A percentile compares a stretch with the other conserved stretches of the same genome.
These are phyloP conservation scores for Phyllosticta capitalensis DNA, from an alignment of 2,329 filamentous ascomycete genomes.

Conservation along the genomic window DNA sequence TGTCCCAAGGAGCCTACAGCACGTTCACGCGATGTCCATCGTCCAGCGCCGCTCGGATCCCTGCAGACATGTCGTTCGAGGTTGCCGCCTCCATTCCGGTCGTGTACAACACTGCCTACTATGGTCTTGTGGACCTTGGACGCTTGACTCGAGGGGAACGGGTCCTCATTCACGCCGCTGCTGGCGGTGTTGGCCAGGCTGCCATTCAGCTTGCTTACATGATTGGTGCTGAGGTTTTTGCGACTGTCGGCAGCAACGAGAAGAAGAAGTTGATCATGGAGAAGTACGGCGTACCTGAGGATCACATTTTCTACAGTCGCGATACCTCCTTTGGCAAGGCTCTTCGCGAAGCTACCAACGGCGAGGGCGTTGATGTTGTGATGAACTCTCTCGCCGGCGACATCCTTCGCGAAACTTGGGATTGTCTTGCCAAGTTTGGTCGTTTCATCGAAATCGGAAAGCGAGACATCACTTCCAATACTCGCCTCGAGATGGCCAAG, in stretches of 20 bases:
- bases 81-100: slow-evolving; percentile 17
- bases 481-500: slow-evolving; percentile 9
- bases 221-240: slow-evolving; percentile 21
- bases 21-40: slow-evolving; percentile 1
- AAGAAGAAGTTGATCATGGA: slow-evolving; percentile 20
- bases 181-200: slow-evolving; percentile 23
- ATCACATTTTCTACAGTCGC: slow-evolving; percentile 25
- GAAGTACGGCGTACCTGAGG: slow-evolving; percentile 18
- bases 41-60: slow-evolving; percentile 1
- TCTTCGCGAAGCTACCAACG: slow-evolving; percentile 18
- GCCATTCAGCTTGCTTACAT: slow-evolving; percentile 18
- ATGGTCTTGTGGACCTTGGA: slow-evolving; percentile 14
- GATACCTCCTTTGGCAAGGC: slow-evolving; percentile 20
- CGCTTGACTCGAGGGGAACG: slow-evolving; percentile 11
- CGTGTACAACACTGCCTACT: slow-evolving; percentile 15
- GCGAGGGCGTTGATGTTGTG: slow-evolving; percentile 26
- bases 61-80: slow-evolving; percentile 14
- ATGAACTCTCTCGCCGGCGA: slow-evolving; percentile 24
- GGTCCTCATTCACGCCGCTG: slow-evolving; percentile 26
- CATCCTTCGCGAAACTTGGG: slow-evolving; percentile 19
- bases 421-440: slow-evolving; percentile 22
- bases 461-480: slow-evolving; percentile 11
- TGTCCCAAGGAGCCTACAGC: slow-evolving; percentile 9
- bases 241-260: slow-evolving; percentile 19
- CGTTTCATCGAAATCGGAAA: slow-evolving; percentile 19